These are phyloP conservation scores for Penicillium dipodomyicola DNA, from an alignment of 495 filamentous ascomycete genomes.

Conservation along the genomic window DNA sequence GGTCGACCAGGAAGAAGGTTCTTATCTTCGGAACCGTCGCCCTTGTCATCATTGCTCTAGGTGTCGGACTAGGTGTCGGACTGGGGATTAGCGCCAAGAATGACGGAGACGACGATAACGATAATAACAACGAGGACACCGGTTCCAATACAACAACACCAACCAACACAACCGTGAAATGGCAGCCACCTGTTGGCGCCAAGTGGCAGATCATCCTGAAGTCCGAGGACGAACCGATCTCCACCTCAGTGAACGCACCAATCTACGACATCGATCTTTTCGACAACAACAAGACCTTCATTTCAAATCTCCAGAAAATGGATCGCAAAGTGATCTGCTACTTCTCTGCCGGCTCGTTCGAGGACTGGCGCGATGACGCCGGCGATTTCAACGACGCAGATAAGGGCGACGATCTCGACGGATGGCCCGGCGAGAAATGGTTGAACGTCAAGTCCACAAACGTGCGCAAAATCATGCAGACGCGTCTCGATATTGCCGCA, in stretches of 20 bases:
- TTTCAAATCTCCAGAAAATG: conserved; percentile 45
- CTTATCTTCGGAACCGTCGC: conserved; percentile 27
- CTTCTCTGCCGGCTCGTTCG: conserved; percentile 66
- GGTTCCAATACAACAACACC: conserved; percentile 22
- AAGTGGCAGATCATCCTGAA: conserved; percentile 57
- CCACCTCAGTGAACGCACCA: conserved; percentile 43
- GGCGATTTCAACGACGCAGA: conserved; percentile 50
- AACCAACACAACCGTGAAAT: conserved; percentile 36
- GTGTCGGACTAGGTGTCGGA: conserved; percentile 53
- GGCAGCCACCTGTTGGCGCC: conserved; percentile 48
- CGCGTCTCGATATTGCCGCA: conserved; percentile 53
- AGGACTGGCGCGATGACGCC: conserved; percentile 57
- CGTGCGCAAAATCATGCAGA: conserved; percentile 60
- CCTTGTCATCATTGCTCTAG: conserved; percentile 47
- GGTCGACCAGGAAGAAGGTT: conserved; percentile 42
- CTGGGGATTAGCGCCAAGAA: conserved; percentile 44
- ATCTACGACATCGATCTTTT: conserved; percentile 66
- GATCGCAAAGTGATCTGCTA: conserved; percentile 68
- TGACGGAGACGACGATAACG: conserved; percentile 9
- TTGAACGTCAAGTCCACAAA: conserved; percentile 54
- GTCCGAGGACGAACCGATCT: conserved; percentile 33
- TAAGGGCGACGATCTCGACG: conserved; percentile 51
- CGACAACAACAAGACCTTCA: conserved; percentile 44
- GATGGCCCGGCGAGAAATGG: conserved; percentile 68
- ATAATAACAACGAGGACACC: conserved; percentile 13